Percentiles rank a stretch among this genome's conserved stretches.
Conservation (phyloP, 2,329 filamentous ascomycete species). For the Nothophoma quercina region DNA sequence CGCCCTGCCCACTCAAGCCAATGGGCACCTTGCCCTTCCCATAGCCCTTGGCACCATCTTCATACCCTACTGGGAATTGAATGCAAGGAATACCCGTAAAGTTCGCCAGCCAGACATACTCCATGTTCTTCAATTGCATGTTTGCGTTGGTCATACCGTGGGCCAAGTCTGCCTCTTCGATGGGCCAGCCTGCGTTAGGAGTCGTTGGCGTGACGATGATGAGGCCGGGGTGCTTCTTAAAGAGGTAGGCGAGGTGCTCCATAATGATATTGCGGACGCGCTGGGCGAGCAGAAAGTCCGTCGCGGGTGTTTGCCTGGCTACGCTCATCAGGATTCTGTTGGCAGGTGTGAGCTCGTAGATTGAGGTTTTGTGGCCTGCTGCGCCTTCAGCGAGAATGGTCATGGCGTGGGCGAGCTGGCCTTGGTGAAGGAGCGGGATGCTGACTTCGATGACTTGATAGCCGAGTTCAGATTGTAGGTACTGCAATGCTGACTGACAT, state of each 20-base stretch:
- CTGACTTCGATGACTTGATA: slow-evolving; percentile 67
- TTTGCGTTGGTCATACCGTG: slow-evolving; percentile 78
- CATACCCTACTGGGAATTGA: slow-evolving; percentile 77
- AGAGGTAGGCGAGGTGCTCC: slow-evolving; percentile 77
- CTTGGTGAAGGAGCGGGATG: slow-evolving; percentile 73
- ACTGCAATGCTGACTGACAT: slow-evolving; percentile 69
- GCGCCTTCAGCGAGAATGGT: slow-evolving; percentile 79
- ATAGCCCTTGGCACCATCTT: slow-evolving; percentile 59
- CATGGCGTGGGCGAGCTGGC: slow-evolving; percentile 77
- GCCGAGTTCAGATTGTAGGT: slow-evolving; percentile 60
- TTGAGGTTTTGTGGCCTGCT: slow-evolving; percentile 57
- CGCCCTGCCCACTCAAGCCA: slow-evolving; percentile 62
- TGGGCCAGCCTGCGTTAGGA: slow-evolving; percentile 77
- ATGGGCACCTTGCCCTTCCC: slow-evolving; percentile 63
- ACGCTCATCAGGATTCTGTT: slow-evolving; percentile 76
- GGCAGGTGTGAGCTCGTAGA: slow-evolving; percentile 66
- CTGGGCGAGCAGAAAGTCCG: slow-evolving; percentile 76
- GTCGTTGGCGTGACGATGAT: slow-evolving; percentile 81
- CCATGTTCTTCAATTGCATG: slow-evolving; percentile 77
- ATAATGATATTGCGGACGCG: slow-evolving; percentile 79
- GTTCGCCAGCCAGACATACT: slow-evolving; percentile 86
- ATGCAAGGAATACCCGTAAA: slow-evolving; percentile 80
- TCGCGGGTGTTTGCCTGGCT: slow-evolving; percentile 68
- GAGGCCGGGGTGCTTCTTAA: slow-evolving; percentile 73
- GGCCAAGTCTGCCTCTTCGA: slow-evolving; percentile 67